Evolutionary conservation across 2,329 filamentous ascomycete genomes (phyloP).

Genomic region (Aspergillus pseudoglaucus): DNA sequence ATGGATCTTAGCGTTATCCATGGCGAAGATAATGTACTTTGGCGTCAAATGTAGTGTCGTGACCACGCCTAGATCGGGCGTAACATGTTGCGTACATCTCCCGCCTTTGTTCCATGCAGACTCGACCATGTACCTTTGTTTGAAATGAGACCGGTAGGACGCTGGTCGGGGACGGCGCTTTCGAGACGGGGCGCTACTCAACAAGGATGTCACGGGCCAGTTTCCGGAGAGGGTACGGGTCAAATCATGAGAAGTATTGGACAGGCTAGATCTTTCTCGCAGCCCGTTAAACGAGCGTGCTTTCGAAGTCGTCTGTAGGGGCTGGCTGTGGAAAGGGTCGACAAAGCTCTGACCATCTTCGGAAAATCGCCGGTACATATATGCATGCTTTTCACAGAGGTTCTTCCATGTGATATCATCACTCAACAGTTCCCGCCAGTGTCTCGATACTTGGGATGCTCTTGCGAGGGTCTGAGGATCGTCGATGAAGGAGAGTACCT

Average conservation of each 20-base stretch:
- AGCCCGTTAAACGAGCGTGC: conserved; percentile 15
- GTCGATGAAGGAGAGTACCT: conserved; percentile 95
- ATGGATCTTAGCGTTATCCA: conserved; percentile 98
- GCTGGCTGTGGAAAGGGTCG: conserved; percentile 28
- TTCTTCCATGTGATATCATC: conserved; percentile 99
- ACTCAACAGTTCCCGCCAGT: conserved; percentile 87
- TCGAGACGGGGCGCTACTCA: conserved; percentile 24
- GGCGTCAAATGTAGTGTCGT: conserved; percentile 89
- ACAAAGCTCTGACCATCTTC: conserved; percentile 35
- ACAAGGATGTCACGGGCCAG: conserved; percentile 17
- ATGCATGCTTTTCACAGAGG: conserved; percentile 91
- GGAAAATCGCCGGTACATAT: conserved; percentile 66
- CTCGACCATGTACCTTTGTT: conserved; percentile 93
- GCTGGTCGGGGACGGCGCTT: conserved; percentile 58
- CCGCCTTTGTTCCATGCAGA: conserved; percentile 94
- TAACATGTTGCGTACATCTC: conserved; percentile 80
- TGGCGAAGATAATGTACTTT: conserved; percentile 93
- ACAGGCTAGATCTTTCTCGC: conserved; percentile 19
- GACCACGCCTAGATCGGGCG: conserved; percentile 92
- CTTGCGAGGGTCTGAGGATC: conserved; percentile 89
- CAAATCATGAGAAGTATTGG: conserved; percentile 39
- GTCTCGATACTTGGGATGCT: conserved; percentile 89
- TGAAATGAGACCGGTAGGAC: conserved; percentile 95
- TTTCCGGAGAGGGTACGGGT: conserved; percentile 30
- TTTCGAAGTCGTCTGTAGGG: conserved; percentile 14